These are phyloP conservation scores for Gilbertella persicaria DNA, from an alignment of 371 early-diverging fungal species.

Conservation along the genomic window DNA sequence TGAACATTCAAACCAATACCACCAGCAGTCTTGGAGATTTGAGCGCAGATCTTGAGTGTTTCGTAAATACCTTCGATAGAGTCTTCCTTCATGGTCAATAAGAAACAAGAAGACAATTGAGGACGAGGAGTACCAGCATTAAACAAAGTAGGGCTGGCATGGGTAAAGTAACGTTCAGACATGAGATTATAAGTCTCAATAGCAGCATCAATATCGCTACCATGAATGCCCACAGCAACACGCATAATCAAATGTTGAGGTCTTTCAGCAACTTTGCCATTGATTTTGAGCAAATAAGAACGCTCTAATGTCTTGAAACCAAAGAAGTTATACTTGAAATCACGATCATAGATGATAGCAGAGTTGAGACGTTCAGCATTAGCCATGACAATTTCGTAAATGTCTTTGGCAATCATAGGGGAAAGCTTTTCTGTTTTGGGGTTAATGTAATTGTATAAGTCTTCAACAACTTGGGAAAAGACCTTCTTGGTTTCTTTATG, in stretches of 20 bases:
- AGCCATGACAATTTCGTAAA: constrained; percentile 61
- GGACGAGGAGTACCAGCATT: constrained; percentile 92
- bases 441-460: constrained; percentile 75
- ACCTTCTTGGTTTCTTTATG: constrained; percentile 90
- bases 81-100: constrained; percentile 89
- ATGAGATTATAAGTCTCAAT: constrained; percentile 92
- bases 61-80: constrained; percentile 96
- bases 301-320: constrained; percentile 95
- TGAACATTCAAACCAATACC: constrained; percentile 95
- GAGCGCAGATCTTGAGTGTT: constrained; percentile 89
- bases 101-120: constrained; percentile 94
- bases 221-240: constrained; percentile 93
- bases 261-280: constrained; percentile 81
- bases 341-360: constrained; percentile 93
- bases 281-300: constrained; percentile 86
- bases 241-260: constrained; percentile 98
- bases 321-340: constrained; percentile 94
- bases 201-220: constrained; percentile 81
- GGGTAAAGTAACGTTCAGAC: constrained; percentile 90
- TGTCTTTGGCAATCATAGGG: constrained; percentile 77
- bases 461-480: constrained; percentile 62
- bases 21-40: constrained; percentile 94
- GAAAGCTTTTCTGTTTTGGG: constrained; percentile 77
- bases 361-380: constrained; percentile 80
- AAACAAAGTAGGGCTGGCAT: constrained; percentile 96